Base-by-base conservation (phyloP, 2,329 filamentous ascomycete genomes). In the Phyllosticta paracitricarpa region DNA sequence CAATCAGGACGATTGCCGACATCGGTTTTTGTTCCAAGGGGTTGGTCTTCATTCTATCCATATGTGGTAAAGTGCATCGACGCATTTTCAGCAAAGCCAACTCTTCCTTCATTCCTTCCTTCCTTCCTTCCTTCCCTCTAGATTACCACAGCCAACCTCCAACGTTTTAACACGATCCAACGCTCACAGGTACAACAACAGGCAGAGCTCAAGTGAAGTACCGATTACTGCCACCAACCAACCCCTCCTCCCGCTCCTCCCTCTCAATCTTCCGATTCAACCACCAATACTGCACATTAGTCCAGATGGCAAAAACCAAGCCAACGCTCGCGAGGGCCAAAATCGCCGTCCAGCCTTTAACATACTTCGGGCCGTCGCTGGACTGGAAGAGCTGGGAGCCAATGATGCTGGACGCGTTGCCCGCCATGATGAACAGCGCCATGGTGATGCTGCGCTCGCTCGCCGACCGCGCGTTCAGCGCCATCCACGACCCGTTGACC, bases 401-500 rank as follows among this genome's bases (percentile, higher is more conserved):
- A n/a, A 67, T 61, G 54, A 67, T 66, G 17, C 65, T 65, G 8
- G 63, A 62, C 12, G 54, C 54, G 51, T 67, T 67, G n/a, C 65
- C 64, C 5, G 62, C 56, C 61, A 65, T 65, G 58, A 67, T 66
- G 54, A 67, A 64, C n/a, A 67, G 61, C 14, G 65, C 65, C 58
- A 67, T 61, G 28, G 62, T 64, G 56, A 67, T 65, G 19, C 61
- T 62, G 40, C 65, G 62, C 59, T 67, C 64, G 51, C 61, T 61
- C 17, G 65, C 62, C 5, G 60, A 56, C n/a, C 64, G 61, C 28
- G 65, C 57, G 62, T 67, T 67, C 40, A 66, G 56, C 9, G 65
- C 65, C 24, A 67, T 58, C 65, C 65, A 67, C 10, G 65, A 66
- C 12, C 63, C 65, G 52, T 67, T 66, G 26, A 64, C 59, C n/a